These are phyloP conservation scores for Panus rudis DNA, from an alignment of 768 basidiomycete species.

Conservation along the genomic window DNA sequence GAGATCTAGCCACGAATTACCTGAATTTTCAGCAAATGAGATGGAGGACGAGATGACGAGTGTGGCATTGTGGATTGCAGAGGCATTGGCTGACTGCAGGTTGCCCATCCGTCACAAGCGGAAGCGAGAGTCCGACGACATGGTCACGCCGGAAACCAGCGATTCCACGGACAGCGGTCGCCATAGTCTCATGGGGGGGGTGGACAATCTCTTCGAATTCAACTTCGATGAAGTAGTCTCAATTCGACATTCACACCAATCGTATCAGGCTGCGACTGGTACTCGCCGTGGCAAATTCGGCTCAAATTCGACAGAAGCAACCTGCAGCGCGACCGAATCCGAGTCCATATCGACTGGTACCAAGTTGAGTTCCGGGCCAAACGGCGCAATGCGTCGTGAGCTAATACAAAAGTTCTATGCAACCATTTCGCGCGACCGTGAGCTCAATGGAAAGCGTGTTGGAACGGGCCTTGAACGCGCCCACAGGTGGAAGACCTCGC, in stretches of 20 bases:
- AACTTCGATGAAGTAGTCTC: not conserved
- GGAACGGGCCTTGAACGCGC: not conserved
- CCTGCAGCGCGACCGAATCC: no score
- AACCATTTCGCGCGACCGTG: no score
- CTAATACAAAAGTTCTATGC: not conserved
- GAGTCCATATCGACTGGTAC: no score
- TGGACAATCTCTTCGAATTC: not conserved
- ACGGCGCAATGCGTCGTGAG: no score
- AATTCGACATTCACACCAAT: slow-evolving; percentile 1
- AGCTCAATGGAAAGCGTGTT: not conserved
- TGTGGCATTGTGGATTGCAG: not conserved
- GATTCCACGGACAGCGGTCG: no score
- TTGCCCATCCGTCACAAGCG: not conserved
- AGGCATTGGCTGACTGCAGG: not conserved
- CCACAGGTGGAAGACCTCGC: not conserved
- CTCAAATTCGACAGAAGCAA: not conserved
- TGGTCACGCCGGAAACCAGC: no score
- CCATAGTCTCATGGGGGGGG: not conserved
- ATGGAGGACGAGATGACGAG: not conserved
- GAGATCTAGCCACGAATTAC: no score
- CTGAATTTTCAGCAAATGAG: no score
- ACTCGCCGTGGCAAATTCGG: not conserved
- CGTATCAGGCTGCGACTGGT: slow-evolving; percentile 1
- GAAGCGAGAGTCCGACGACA: not conserved
- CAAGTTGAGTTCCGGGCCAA: no score